A percentile compares a stretch with the other conserved stretches of the same genome.
Conservation (phyloP, 2,329 filamentous ascomycete species). For the Biscogniauxia mediterranea region DNA sequence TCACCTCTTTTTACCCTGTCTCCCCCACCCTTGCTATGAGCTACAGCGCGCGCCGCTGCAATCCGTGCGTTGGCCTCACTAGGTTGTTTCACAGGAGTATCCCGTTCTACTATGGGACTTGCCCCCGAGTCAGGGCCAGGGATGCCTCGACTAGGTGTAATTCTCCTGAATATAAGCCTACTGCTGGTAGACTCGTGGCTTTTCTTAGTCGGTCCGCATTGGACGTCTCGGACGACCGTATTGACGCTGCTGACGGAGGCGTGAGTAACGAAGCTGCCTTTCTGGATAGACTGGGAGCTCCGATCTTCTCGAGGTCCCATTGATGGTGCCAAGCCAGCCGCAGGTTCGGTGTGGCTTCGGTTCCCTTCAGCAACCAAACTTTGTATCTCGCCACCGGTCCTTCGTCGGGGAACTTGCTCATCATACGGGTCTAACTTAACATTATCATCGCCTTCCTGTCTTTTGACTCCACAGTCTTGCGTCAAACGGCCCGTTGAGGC, state of each 20-base stretch:
- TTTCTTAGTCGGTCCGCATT: background rate
- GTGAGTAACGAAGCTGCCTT: background rate
- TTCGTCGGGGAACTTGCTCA: background rate
- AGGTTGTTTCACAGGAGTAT: background rate
- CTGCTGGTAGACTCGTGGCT: background rate
- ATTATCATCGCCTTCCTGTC: background rate
- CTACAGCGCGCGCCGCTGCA: background rate
- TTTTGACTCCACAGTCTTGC: background rate
- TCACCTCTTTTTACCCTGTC: background rate
- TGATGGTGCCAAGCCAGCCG: background rate
- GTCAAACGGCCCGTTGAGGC: background rate
- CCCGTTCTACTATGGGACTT: background rate
- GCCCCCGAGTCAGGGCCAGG: background rate
- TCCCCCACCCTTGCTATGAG: background rate
- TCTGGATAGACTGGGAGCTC: background rate
- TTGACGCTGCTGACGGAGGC: conserved; percentile 7
- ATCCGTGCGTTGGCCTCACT: background rate
- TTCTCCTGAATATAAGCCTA: background rate
- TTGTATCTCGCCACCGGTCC: background rate
- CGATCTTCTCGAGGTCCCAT: conserved; percentile 3
- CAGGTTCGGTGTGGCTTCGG: background rate
- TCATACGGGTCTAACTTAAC: background rate
- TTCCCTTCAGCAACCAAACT: background rate
- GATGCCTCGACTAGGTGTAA: background rate
- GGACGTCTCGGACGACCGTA: conserved; percentile 3